phyloP scores from a whole-genome alignment of 2,329 filamentous ascomycete species.

The Lachnellula willkommii region DNA sequence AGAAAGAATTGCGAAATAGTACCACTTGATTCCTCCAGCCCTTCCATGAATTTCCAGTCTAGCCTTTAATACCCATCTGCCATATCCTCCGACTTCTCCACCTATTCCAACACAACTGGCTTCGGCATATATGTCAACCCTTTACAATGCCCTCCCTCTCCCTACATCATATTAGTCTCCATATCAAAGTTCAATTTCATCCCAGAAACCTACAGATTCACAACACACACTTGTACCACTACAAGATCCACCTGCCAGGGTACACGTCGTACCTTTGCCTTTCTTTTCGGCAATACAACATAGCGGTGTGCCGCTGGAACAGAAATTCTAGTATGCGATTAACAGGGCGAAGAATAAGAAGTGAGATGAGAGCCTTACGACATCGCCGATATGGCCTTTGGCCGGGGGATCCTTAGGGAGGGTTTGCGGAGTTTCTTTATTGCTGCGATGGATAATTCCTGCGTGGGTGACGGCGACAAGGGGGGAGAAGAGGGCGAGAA shows the following conservation, averaged over 20 bases:
- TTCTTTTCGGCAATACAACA: neutral
- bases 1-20: too few species aligned
- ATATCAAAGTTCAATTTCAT: neutral
- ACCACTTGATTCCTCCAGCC: too few species aligned
- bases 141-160: neutral
- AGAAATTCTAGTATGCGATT: neutral
- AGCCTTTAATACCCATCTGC: too few species aligned
- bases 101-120: too few species aligned
- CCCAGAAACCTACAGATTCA: neutral
- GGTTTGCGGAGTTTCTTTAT: too few species aligned
- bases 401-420: neutral
- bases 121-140: neutral
- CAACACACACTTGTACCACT: neutral
- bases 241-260: neutral
- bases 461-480: too few species aligned
- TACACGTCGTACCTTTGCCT: neutral
- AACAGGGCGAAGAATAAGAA: neutral
- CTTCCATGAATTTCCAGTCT: too few species aligned
- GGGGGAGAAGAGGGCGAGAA: too few species aligned
- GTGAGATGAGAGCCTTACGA: neutral
- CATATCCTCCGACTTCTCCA: too few species aligned
- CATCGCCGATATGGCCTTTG: too few species aligned
- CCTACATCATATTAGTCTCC: neutral
- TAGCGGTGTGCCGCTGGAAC: neutral
- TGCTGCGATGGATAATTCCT: too few species aligned